These are phyloP conservation scores for Pythium phragmiticola DNA, from an alignment of 352 stramenopile genomes.

Conservation along the genomic window DNA sequence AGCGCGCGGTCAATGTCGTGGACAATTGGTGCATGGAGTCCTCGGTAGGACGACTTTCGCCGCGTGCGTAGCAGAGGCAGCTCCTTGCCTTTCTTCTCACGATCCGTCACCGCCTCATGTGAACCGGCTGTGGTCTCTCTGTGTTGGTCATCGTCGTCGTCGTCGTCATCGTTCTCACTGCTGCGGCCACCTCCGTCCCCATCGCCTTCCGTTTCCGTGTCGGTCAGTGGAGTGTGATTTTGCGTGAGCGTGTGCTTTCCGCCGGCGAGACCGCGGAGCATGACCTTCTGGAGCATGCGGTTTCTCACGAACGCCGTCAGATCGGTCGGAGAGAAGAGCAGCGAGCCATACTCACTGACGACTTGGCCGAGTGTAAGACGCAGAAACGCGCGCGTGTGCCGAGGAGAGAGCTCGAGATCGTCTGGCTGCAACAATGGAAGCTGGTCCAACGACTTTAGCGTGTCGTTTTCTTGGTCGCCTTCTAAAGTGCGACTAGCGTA, in stretches of 20 bases:
- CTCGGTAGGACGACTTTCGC: slow-evolving; percentile 24
- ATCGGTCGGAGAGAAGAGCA: slow-evolving; percentile 65
- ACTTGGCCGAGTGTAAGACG: slow-evolving; percentile 49
- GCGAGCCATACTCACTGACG: slow-evolving; percentile 43
- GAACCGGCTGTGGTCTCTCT: background rate
- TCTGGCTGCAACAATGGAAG: slow-evolving; percentile 30
- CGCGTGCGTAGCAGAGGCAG: slow-evolving; percentile 9
- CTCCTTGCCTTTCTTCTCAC: background rate
- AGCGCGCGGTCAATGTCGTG: slow-evolving; percentile 21
- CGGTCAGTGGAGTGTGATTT: slow-evolving; percentile 5
- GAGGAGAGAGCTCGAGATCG: slow-evolving; percentile 48
- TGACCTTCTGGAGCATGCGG: slow-evolving; percentile 28
- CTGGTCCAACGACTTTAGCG: slow-evolving; percentile 28
- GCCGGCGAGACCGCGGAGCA: slow-evolving; percentile 25
- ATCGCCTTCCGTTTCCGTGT: slow-evolving; percentile 9
- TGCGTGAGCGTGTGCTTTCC: slow-evolving; percentile 23
- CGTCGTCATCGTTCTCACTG: slow-evolving; percentile 1
- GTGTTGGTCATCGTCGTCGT: background rate
- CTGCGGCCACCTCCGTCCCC: background rate
- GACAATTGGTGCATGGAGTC: slow-evolving; percentile 17
- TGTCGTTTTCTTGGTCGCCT: background rate
- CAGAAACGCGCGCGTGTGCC: slow-evolving; percentile 38
- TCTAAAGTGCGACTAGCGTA: background rate
- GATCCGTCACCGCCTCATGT: background rate
- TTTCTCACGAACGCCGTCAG: slow-evolving; percentile 62